Evolutionary conservation across 1,284 basidiomycete genomes (phyloP), one percentile per base, ranked within the genome.

Genomic region (Pyrrhoderma noxium): DNA sequence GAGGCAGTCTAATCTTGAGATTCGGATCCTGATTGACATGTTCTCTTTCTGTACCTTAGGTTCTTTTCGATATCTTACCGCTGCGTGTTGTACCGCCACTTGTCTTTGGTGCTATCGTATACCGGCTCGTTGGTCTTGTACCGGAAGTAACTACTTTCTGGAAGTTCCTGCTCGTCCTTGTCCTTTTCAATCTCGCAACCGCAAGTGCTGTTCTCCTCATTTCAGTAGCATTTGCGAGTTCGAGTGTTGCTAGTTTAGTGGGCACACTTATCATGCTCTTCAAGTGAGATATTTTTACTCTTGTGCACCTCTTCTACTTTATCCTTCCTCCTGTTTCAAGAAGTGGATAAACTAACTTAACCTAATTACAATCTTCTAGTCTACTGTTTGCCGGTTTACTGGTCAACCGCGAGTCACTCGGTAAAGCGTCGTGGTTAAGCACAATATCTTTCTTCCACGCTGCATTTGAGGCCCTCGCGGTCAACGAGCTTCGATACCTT

Each of bases 391-490:
- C 94, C 3, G 95, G 95, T 3, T 70, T 98, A 52, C 73, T 98
- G 51, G 93, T 99, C 72, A 99, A 98, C 67, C 82, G 93, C 45
- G 89, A 94, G 59, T 84, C 87, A 21, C 80, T 97, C 81, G 0
- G 72, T 74, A 0, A 75, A 72, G 36, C 72, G 95, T 45, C 81
- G 53, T 96, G 92, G 90, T 71, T 98, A 57, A 88, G 92, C 63
- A 92, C 88, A 1, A 64, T 91, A 11, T 95, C 92, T 2, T 98
- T 98, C 77, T 98, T 96, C 84, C 95, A 98, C 69, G 94, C 95
- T n/a, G 95, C 89, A 0, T 98, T 93, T 63, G 95, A 99, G 69
- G 93, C 89, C 1, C 76, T 99, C 23, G 84, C 93, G 21, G 93
- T 98, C 54, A 98, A 98, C 65, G 94, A 99, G 68, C 72, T 99